Evolutionary conservation across 306 rosid species (phyloP), one percentile per base, ranked within the genome.

Genomic region (Erythrophleum fordii): DNA sequence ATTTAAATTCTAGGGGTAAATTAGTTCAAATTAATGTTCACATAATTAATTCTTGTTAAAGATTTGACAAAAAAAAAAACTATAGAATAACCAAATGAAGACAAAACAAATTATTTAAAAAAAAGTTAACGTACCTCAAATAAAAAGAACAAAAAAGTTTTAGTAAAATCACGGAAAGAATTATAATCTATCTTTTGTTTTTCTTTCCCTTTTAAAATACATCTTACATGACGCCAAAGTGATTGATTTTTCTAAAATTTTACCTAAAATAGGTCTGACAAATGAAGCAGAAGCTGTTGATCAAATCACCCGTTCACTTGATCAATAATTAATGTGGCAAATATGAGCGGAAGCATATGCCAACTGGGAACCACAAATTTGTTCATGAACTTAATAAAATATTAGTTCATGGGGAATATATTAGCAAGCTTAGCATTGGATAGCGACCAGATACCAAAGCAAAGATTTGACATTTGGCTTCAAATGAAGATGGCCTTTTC

Each of bases 381-480:
- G 41, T 80, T 49, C 28, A 45, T 51, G 55, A 31, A 64, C 82
- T 77, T 65, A 23, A 17, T 76, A 26, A 60, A 22, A 80, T 52
- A 59, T 56, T 67, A 23, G 18, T 75, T 79, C 64, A 76, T 80
- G 83, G 85, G 82, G 91, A 84, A 89, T 79, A 86, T 79, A 76
- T 69, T 70, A 14, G 77, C 79, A 80, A 69, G 86, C 84, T n/a
- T 70, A 82, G 84, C 80, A 60, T 53, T 22, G 64, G 91, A 85
- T 14, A 60, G 86, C 34, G 87, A 86, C 84, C n/a, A n/a, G 35
- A 78, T 22, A 84, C 87, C 89, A 82, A 66, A 81, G 41, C 76
- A 13, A 77, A 82, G 81, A 90, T 81, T 79, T 85, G 83, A 86
- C 87, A 73, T 79, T 81, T 79, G 71, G 73, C 71, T 75, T 74